phyloP scores from a whole-genome alignment of 345 rosid genomes.

The Sisymbrium irio region DNA sequence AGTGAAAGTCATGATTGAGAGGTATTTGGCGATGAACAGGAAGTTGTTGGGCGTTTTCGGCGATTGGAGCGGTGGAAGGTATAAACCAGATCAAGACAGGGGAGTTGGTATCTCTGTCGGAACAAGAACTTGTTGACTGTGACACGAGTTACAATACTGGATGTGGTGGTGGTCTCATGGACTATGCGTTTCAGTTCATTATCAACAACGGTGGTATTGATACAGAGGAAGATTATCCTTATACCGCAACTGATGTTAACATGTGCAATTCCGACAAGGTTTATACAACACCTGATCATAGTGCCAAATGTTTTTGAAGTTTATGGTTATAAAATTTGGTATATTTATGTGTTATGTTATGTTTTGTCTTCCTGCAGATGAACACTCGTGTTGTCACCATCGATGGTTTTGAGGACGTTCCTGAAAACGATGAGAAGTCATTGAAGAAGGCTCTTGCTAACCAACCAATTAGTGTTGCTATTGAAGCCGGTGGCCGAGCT shows the following conservation, averaged over 20 bases:
- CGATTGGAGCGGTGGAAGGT: constrained; percentile 76
- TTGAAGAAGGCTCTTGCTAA: constrained; percentile 67
- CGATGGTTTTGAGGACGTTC: constrained; percentile 70
- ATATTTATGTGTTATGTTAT: not conserved
- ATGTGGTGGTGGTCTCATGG: constrained; percentile 84
- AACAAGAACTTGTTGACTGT: constrained; percentile 79
- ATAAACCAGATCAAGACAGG: constrained; percentile 72
- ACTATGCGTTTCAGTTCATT: constrained; percentile 64
- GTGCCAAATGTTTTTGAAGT: not conserved
- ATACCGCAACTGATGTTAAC: constrained; percentile 40
- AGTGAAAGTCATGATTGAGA: not conserved
- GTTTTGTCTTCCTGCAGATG: constrained; percentile 33
- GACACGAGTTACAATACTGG: constrained; percentile 58
- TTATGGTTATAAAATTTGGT: not conserved
- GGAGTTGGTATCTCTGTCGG: constrained; percentile 54
- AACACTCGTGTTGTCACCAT: constrained; percentile 69
- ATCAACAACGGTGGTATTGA: constrained; percentile 65
- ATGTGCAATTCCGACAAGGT: constrained; percentile 58
- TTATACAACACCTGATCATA: not conserved
- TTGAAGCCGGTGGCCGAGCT: constrained; percentile 38
- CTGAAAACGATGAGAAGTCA: constrained; percentile 57
- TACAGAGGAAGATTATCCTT: constrained; percentile 66
- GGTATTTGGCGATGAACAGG: constrained; percentile 32
- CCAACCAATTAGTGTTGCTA: constrained; percentile 64
- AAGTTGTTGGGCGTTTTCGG: constrained; percentile 88